phyloP scores from a whole-genome alignment of 2,329 filamentous ascomycete genomes.

The Sordariomycetes sp. region DNA sequence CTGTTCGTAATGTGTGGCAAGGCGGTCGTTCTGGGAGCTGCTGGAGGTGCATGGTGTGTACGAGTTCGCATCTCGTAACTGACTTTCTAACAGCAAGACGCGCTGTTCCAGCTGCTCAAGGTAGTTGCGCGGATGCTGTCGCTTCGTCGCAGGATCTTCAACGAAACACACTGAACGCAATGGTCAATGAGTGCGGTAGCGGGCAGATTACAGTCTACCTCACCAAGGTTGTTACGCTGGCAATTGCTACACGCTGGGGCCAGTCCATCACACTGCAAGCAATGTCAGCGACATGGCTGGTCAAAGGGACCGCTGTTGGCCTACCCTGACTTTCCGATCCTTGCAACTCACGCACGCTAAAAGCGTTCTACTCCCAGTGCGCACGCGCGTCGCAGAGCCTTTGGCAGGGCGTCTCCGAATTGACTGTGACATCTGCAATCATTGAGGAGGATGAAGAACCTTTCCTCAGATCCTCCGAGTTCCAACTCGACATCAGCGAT shows the following conservation, averaged over 20 bases:
- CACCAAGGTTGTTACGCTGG: conserved; percentile 1
- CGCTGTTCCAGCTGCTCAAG: conserved; percentile 3
- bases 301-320: too few relatives aligned
- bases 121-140: conserved; percentile 20
- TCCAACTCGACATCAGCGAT: too few relatives aligned
- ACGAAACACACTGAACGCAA: conserved; percentile 22
- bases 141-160: conserved; percentile 24
- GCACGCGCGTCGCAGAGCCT: background rate
- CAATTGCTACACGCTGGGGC: conserved; percentile 3
- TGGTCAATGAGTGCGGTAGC: background rate
- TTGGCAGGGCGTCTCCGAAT: background rate
- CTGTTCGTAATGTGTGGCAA: conserved; percentile 6
- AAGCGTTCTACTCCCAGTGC: background rate
- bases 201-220: background rate
- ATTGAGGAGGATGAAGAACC: too few relatives aligned
- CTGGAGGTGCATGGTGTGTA: conserved; percentile 9
- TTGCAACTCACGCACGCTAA: conserved; percentile 4
- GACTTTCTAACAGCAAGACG: conserved; percentile 17
- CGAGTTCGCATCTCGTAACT: conserved; percentile 15
- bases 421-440: background rate
- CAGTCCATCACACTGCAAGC: conserved; percentile 3
- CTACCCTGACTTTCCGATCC: conserved; percentile 4
- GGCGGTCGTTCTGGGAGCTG: background rate
- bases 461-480: too few relatives aligned
- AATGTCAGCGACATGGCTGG: background rate